phyloP scores from a whole-genome alignment of 768 basidiomycete genomes.

The Mycena indigotica region DNA sequence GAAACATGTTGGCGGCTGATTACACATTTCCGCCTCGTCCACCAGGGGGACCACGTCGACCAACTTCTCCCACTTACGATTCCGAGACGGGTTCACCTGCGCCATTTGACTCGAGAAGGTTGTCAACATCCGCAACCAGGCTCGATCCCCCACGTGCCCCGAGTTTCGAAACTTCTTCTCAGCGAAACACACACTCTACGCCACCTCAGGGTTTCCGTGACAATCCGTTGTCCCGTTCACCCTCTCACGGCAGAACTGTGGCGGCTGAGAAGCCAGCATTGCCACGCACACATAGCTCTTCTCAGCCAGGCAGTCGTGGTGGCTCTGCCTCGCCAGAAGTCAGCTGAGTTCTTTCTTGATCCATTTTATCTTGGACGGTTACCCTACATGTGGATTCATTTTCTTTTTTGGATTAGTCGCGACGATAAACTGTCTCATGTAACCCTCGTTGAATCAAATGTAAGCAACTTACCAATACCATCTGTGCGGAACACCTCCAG shows the following conservation, averaged over 20 bases:
- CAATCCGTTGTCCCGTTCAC: slow-evolving; percentile 24
- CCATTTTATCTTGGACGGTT: too few relatives aligned
- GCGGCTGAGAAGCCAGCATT: slow-evolving; percentile 20
- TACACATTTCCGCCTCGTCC: slow-evolving; percentile 53
- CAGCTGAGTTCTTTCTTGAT: slow-evolving; percentile 10
- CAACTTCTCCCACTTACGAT: slow-evolving; percentile 20
- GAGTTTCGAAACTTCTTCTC: slow-evolving; percentile 30
- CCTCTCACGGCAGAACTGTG: too few relatives aligned
- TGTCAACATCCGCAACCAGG: slow-evolving; percentile 52
- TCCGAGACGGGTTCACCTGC: slow-evolving; percentile 49
- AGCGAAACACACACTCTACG: slow-evolving; percentile 26
- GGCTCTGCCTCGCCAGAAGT: slow-evolving; percentile 35
- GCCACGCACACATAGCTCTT: background rate
- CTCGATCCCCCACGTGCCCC: slow-evolving; percentile 46
- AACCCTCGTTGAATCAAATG: too few relatives aligned
- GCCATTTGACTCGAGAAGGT: slow-evolving; percentile 51
- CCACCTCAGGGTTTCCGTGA: slow-evolving; percentile 40
- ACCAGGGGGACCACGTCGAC: background rate
- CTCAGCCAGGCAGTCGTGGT: slow-evolving; percentile 9
- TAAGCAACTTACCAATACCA: too few relatives aligned
- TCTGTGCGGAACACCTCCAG: too few relatives aligned
- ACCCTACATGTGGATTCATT: too few relatives aligned
- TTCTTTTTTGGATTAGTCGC: too few relatives aligned
- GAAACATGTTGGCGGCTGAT: slow-evolving; percentile 36
- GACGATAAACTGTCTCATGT: too few relatives aligned